Base-by-base conservation (phyloP, 805 yeast species). In the Millerozyma acaciae region DNA sequence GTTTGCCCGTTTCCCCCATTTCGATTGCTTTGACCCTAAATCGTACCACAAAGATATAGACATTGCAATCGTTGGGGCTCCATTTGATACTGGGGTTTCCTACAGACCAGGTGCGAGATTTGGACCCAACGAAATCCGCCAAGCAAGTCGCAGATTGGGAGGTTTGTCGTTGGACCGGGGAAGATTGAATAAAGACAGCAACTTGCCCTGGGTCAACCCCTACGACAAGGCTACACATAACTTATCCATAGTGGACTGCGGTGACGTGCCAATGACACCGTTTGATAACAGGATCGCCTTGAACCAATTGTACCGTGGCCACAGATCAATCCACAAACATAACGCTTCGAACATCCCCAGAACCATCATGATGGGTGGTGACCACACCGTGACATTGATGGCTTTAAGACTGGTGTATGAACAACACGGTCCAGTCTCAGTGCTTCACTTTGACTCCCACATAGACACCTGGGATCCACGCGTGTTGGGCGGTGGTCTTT, bases 401-500 rank as follows among this genome's bases (percentile, higher is more conserved):
- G 63, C 71, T 3, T 51, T 77, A 21, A 65, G 64, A 38, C 65
- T 78, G 8, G 75, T 75, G 2, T 70, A 60, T 40, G 80, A 76
- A 43, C 57, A 62, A 18, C 63, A 52, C 37, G 75, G 73, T 1
- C 58, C 61, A 21, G 34, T 76, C 6, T 67, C 75, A 4, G 77
- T 76, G n/a, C 51, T 76, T 12, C 83, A 79, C 49, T 79, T 79
- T 42, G 86, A 79, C 49, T 68, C 81, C 16, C 87, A 80, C 51
- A 67, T 80, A 27, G 87, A 80, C 55, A 79, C 86, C 2, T 80
- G 85, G 82, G 68, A 72, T 42, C 87, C 87, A 4, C 53, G 62
- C 32, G 71, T 68, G 13, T 60, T 78, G 21, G 85, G 85, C 8
- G 86, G 85, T 4, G 80, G 76, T 5, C 54, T 78, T 16, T 60